These are phyloP conservation scores for Pistacia vera DNA, from an alignment of 345 rosid species.

Conservation along the genomic window DNA sequence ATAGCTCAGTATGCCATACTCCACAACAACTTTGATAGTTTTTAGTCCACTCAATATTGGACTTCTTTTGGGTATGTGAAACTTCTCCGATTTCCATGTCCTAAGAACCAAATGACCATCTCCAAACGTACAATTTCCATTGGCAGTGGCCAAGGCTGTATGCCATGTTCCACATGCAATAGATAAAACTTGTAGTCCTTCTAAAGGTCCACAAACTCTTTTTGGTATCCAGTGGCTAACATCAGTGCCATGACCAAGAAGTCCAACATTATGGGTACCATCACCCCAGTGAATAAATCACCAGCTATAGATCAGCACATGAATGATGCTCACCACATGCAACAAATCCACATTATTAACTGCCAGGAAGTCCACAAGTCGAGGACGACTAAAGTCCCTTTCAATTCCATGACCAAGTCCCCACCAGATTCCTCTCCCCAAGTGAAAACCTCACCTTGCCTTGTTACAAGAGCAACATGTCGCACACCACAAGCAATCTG, in stretches of 20 bases:
- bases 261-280: conserved; percentile 76
- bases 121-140: conserved; percentile 86
- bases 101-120: conserved; percentile 91
- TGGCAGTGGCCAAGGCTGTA: conserved; percentile 83
- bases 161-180: conserved; percentile 95
- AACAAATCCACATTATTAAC: conserved; percentile 70
- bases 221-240: conserved; percentile 94
- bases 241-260: conserved; percentile 87
- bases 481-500: conserved; percentile 88
- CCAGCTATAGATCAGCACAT: conserved; percentile 77
- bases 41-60: conserved; percentile 65
- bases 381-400: conserved; percentile 66
- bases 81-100: conserved; percentile 93
- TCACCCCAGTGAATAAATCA: conserved; percentile 95
- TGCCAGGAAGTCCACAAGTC: conserved; percentile 83
- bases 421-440: conserved; percentile 99
- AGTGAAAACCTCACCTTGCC: conserved; percentile 95
- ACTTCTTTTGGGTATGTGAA: conserved; percentile 78
- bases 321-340: conserved; percentile 91
- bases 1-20: conserved; percentile 96
- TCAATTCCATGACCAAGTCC: conserved; percentile 89
- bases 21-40: conserved; percentile 88
- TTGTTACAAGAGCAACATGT: conserved; percentile 86
- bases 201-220: conserved; percentile 78
- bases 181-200: conserved; percentile 90